These are phyloP conservation scores for Chalciporus piperatus DNA, from an alignment of 768 basidiomycete species.

Conservation along the genomic window DNA sequence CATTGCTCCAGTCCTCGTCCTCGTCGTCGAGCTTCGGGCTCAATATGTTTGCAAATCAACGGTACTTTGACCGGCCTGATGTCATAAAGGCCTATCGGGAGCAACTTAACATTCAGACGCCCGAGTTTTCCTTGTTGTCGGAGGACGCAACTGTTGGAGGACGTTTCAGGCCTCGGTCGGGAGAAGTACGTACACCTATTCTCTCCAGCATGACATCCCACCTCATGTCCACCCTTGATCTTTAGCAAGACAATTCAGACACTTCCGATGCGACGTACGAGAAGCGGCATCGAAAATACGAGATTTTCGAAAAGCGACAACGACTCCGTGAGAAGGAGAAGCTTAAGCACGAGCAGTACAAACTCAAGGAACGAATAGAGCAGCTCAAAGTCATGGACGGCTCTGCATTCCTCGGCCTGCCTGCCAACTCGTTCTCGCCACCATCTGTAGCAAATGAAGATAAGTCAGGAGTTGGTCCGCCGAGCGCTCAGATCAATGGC, in stretches of 20 bases:
- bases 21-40: constrained; percentile 39
- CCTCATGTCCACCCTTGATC: not conserved
- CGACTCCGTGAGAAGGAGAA: constrained; percentile 89
- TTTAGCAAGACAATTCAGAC: constrained; percentile 51
- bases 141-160: constrained; percentile 58
- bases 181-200: constrained; percentile 57
- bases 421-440: constrained; percentile 54
- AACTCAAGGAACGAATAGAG: constrained; percentile 85
- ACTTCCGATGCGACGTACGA: constrained; percentile 81
- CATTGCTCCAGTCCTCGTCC: constrained; percentile 43
- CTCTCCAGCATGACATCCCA: constrained; percentile 6
- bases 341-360: constrained; percentile 88
- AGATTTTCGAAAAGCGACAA: constrained; percentile 81
- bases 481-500: constrained; percentile 39
- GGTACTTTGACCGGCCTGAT: constrained; percentile 77
- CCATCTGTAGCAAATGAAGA: constrained; percentile 25
- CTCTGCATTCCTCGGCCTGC: constrained; percentile 62
- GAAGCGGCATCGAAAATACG: constrained; percentile 82
- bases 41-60: constrained; percentile 60
- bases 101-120: constrained; percentile 74
- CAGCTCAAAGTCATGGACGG: constrained; percentile 74
- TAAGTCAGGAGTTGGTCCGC: constrained; percentile 26
- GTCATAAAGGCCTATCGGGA: constrained; percentile 69
- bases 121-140: constrained; percentile 53
- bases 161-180: constrained; percentile 67